Evolutionary conservation across 2,329 filamentous ascomycete species (phyloP), one percentile per base, ranked within the genome.

Genomic region (Fusarium armeniacum): DNA sequence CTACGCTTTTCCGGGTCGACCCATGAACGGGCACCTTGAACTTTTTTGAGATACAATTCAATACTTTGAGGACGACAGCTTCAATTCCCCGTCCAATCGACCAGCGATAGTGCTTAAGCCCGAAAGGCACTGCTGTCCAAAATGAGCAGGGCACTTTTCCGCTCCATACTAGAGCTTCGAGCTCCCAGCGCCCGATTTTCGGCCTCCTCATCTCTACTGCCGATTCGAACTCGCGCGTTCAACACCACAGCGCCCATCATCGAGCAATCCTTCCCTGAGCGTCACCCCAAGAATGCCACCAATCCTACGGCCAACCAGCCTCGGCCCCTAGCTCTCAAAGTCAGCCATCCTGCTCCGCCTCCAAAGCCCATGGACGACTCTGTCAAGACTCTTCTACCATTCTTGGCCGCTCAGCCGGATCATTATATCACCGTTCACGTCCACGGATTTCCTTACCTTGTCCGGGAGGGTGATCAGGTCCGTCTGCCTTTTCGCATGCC

Each of bases 381-480:
- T 1, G 84, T 92, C 67, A 83, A 83, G 69, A 79, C 79, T 43
- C 85, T 93, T 49, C 87, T 94, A 32, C 91, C 92, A 2, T 84
- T 93, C 47, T 88, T 96, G 49, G 86, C 86, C 73, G 86, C 90
- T 13, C 93, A 96, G 81, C 88, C 90, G 5, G 83, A 85, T 24
- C 91, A 93, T 85, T 96, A 95, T 84, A 88, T 93, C 76, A 93
- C 90, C 46, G 84, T 91, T 58, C 92, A 94, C 81, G 90, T 97
- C 80, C 91, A 96, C 81, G 91, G 89, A 32, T 88, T 87, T 56
- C 91, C 92, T 9, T 96, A 95, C 83, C 91, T 96, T 33, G 86
- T 96, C 70, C 94, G 91, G 9, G 83, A 85, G 45, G 93, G 93
- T 71, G 93, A 96, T 81, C 84, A 86, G 63, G 80, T 96, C 52